These are phyloP conservation scores for Sporothrix globosa DNA, from an alignment of 2,329 filamentous ascomycete genomes.

Conservation along the genomic window DNA sequence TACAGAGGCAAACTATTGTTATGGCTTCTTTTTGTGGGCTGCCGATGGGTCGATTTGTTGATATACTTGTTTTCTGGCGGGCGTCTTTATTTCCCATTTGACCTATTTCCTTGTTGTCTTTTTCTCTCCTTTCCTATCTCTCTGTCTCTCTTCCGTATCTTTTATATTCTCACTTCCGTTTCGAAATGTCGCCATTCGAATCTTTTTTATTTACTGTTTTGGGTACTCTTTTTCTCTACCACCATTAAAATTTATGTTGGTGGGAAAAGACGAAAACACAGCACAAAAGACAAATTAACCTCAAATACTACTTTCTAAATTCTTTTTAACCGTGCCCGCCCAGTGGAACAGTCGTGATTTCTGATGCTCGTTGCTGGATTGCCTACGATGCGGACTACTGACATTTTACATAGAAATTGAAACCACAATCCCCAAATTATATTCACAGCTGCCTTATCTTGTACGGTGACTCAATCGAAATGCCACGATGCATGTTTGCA, in stretches of 20 bases:
- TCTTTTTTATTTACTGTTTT: slow-evolving; percentile 6
- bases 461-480: no score
- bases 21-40: background rate
- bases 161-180: background rate
- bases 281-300: background rate
- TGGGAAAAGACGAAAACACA: background rate
- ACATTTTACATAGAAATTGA: no score
- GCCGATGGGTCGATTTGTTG: slow-evolving; percentile 33
- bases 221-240: background rate
- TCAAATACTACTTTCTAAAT: slow-evolving; percentile 9
- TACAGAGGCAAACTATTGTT: background rate
- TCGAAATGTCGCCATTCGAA: no score
- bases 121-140: background rate
- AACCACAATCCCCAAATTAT: no score
- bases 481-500: no score
- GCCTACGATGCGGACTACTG: no score
- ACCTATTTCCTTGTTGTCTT: slow-evolving; percentile 13
- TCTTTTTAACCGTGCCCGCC: background rate
- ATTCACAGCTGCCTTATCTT: no score
- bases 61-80: slow-evolving; percentile 27
- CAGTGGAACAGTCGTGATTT: background rate
- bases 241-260: background rate
- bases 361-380: no score
- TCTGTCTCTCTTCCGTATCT: background rate
- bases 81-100: slow-evolving; percentile 28